These are phyloP conservation scores for Coemansia sp. DNA, from an alignment of 192 early-diverging fungal genomes.

Conservation along the genomic window DNA sequence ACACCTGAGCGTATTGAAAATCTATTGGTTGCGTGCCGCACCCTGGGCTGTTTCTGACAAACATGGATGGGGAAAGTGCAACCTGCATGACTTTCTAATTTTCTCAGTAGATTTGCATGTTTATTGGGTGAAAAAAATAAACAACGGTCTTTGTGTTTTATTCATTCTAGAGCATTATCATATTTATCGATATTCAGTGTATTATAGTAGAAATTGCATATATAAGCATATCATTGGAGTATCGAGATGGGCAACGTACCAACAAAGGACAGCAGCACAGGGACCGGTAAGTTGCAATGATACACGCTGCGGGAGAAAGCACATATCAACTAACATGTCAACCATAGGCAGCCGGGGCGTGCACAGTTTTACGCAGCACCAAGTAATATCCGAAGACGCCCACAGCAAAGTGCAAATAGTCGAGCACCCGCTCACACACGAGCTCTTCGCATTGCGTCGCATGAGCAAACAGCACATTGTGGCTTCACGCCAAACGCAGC, in stretches of 20 bases:
- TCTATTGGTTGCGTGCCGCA: no score
- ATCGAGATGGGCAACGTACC: conserved; percentile 2
- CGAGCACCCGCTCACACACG: conserved; percentile 75
- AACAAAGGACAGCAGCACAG: not conserved
- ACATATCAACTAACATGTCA: not conserved
- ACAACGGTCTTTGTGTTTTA: no score
- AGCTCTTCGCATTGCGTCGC: conserved; percentile 86
- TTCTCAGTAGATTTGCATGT: no score
- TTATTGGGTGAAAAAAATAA: not conserved
- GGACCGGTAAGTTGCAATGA: not conserved
- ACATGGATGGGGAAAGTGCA: no score
- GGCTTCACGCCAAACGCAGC: conserved; percentile 63
- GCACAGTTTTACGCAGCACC: conserved; percentile 79
- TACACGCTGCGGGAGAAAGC: not conserved
- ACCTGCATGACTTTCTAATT: no score
- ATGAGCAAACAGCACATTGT: conserved; percentile 90
- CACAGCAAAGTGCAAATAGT: conserved; percentile 89
- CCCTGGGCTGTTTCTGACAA: no score
- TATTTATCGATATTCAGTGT: no score
- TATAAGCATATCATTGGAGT: not conserved
- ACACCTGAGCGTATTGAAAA: no score
- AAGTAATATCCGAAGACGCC: conserved; percentile 83
- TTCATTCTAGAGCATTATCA: no score
- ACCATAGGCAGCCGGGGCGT: conserved; percentile 43
- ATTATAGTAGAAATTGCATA: not conserved